Evolutionary conservation across 73 alveolate genomes (phyloP), one percentile per base, ranked within the genome.

Genomic region (Blepharisma stoltei): DNA sequence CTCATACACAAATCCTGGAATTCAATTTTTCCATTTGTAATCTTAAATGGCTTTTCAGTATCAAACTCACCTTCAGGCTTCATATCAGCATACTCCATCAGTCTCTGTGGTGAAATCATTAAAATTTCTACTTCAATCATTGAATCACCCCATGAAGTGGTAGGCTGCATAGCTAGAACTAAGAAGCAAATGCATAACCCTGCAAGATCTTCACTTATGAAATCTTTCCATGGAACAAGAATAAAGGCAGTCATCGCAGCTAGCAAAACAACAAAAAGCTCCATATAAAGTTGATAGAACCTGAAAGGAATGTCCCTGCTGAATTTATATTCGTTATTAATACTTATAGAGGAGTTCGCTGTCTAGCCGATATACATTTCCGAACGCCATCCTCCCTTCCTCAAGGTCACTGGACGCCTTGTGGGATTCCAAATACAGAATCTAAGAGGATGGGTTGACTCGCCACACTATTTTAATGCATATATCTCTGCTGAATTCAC

Each of bases 1-100:
- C 41, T 32, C 41, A 32, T 32, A 47, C 46, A 78, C 6, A 78
- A 81, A 7, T 78, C 55, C n/a, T 78, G 50, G 41, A 78, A 78
- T 37, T 65, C 21, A 1, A 78, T 44, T 7, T 46, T 52, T n/a
- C 85, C 82, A 11, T 67, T 71, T 9, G 38, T n/a, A 7, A 70
- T 45, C 41, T 71, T 6, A 44, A 20, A 37, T 6, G 6, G 27
- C 14, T 20, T 76, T 18, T 43, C 4, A 20, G 6, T 0, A 0
- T 67, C 32, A 20, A 27, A 41, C 14, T 25, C 55, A 4, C 67
- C 66, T 55, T 76, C 83, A 23, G 18, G 14, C n/a, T 54, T 21
- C 20, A 78, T n/a, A 6, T 41, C 44, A 14, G 41, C 67, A 44
- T 41, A 66, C 27, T 78, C 83, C 25, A 18, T 8, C 3, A 45